These are phyloP conservation scores for Hyphodiscus hymeniophilus DNA, from an alignment of 495 filamentous ascomycete species.

Conservation along the genomic window DNA sequence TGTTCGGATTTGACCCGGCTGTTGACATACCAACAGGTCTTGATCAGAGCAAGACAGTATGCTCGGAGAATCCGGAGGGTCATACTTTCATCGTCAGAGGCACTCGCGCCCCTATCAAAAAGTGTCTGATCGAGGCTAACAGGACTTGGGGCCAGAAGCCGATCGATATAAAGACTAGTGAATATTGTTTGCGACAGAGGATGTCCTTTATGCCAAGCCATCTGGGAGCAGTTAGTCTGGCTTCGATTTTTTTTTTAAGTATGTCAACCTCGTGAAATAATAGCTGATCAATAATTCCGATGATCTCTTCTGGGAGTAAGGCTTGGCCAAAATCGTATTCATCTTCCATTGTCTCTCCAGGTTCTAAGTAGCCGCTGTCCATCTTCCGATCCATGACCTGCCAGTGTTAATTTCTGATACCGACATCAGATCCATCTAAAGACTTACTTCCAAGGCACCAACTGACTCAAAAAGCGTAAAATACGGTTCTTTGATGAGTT, in stretches of 20 bases:
- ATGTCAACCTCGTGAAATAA: constrained; percentile 72
- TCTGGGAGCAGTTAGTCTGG: constrained; percentile 40
- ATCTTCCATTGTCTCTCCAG: constrained; percentile 73
- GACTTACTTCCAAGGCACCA: constrained; percentile 80
- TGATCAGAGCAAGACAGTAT: constrained; percentile 80
- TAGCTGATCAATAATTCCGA: constrained; percentile 92
- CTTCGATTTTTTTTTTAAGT: constrained; percentile 3
- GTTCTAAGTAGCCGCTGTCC: constrained; percentile 79
- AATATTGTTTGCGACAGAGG: constrained; percentile 91
- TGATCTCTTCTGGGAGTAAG: constrained; percentile 67
- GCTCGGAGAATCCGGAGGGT: constrained; percentile 64
- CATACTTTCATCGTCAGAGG: constrained; percentile 31
- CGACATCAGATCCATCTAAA: constrained; percentile 1
- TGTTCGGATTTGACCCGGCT: constrained; percentile 64
- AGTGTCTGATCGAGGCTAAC: constrained; percentile 58
- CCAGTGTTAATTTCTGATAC: neutral
- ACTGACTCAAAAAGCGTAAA: constrained; percentile 94
- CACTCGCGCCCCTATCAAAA: constrained; percentile 36
- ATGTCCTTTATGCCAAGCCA: constrained; percentile 94
- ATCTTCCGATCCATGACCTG: constrained; percentile 99
- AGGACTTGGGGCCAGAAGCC: constrained; percentile 65
- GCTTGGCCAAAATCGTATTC: constrained; percentile 70
- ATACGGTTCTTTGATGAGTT: constrained; percentile 86
- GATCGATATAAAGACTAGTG: constrained; percentile 89
- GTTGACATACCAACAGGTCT: constrained; percentile 74